Evolutionary conservation across 306 rosid species (phyloP).

Genomic region (Fragaria nilgerrensis): DNA sequence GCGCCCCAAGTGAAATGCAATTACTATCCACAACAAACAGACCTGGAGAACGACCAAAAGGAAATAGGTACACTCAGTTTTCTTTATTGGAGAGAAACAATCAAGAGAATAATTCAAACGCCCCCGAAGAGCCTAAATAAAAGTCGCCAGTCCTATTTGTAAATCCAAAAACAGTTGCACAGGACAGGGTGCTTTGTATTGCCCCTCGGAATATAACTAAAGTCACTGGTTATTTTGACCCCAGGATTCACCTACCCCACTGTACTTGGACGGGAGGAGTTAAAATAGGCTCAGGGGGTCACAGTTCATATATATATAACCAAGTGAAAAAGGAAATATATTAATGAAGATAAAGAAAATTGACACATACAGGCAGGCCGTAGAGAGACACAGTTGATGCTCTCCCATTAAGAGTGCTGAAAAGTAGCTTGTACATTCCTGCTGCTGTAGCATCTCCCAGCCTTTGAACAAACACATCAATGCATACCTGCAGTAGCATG

Average conservation of each 20-base stretch:
- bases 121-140: neutral
- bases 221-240: neutral
- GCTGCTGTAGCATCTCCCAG: slow-evolving; percentile 98
- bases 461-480: slow-evolving; percentile 90
- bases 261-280: neutral
- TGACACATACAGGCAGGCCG: slow-evolving; percentile 71
- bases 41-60: slow-evolving; percentile 46
- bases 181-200: slow-evolving; percentile 1
- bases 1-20: slow-evolving; percentile 76
- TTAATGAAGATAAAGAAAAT: neutral
- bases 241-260: neutral
- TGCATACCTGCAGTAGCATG: slow-evolving; percentile 64
- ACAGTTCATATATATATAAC: slow-evolving; percentile 3
- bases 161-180: neutral
- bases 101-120: neutral
- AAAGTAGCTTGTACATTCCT: slow-evolving; percentile 84
- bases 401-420: slow-evolving; percentile 52
- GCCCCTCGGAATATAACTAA: neutral
- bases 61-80: slow-evolving; percentile 11
- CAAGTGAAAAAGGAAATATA: neutral
- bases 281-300: neutral
- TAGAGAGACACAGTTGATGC: slow-evolving; percentile 67
- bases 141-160: neutral
- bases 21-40: slow-evolving; percentile 68
- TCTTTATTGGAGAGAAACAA: neutral